Evolutionary conservation across 495 filamentous ascomycete species (phyloP).

Genomic region (Neurospora tetrasperma): DNA sequence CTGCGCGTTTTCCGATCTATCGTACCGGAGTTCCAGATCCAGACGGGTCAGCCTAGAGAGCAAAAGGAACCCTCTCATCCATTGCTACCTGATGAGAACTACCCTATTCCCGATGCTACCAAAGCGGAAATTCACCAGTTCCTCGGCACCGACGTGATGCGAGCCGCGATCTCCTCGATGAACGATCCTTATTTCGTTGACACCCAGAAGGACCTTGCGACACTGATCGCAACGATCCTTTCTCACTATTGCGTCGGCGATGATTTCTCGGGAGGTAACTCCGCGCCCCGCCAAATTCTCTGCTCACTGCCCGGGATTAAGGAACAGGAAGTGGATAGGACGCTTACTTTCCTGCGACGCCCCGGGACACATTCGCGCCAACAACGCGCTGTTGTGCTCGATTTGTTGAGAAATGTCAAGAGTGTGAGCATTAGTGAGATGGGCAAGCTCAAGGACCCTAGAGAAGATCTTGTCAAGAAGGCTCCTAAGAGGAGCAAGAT

Average conservation of each 20-base stretch:
- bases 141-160: slow-evolving; percentile 73
- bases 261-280: slow-evolving; percentile 38
- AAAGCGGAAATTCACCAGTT: slow-evolving; percentile 76
- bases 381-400: slow-evolving; percentile 75
- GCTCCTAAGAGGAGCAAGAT: slow-evolving; percentile 37
- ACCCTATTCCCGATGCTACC: slow-evolving; percentile 35
- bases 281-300: slow-evolving; percentile 46
- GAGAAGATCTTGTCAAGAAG: slow-evolving; percentile 9
- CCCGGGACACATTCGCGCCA: slow-evolving; percentile 49
- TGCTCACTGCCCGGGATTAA: slow-evolving; percentile 45
- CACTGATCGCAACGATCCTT: slow-evolving; percentile 78
- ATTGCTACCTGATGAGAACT: slow-evolving; percentile 20
- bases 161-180: slow-evolving; percentile 74
- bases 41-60: neutral
- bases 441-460: slow-evolving; percentile 59
- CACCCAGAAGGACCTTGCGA: slow-evolving; percentile 83
- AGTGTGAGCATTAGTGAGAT: slow-evolving; percentile 88
- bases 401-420: slow-evolving; percentile 73
- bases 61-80: neutral
- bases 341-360: slow-evolving; percentile 45
- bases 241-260: slow-evolving; percentile 43
- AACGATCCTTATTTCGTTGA: slow-evolving; percentile 96
- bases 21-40: slow-evolving; percentile 56
- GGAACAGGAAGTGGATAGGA: slow-evolving; percentile 45
- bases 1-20: slow-evolving; percentile 75